phyloP scores from a whole-genome alignment of 2,329 filamentous ascomycete species.

The Juglanconis sp. region DNA sequence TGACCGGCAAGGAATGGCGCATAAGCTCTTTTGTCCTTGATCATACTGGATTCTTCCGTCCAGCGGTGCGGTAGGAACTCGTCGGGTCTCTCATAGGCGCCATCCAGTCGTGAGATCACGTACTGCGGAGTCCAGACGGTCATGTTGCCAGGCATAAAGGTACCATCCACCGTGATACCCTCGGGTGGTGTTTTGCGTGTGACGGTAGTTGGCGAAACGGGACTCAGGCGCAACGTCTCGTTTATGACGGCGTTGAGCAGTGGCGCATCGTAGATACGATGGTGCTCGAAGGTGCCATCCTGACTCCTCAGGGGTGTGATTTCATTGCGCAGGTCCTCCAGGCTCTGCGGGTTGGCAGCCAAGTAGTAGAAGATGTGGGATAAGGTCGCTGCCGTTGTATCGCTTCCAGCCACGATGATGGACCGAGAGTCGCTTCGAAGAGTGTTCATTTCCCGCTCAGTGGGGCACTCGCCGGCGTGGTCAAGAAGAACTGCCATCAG shows the following conservation, averaged over 20 bases:
- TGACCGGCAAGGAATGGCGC: too few relatives aligned
- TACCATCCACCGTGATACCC: too few relatives aligned
- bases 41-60: too few relatives aligned
- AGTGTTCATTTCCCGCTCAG: slow-evolving; percentile 6
- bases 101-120: not conserved
- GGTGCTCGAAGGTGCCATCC: not conserved
- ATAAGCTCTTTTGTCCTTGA: too few relatives aligned
- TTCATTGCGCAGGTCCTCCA: slow-evolving; percentile 7
- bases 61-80: not conserved
- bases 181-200: too few relatives aligned
- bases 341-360: too few relatives aligned
- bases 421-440: not conserved
- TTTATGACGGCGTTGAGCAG: slow-evolving; percentile 29
- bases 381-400: too few relatives aligned
- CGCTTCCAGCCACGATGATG: too few relatives aligned
- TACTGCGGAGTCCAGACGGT: not conserved
- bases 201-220: slow-evolving; percentile 12
- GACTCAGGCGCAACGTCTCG: slow-evolving; percentile 30
- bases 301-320: slow-evolving; percentile 3
- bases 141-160: slow-evolving; percentile 16
- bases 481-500: not conserved
- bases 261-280: not conserved
- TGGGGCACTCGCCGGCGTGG: slow-evolving; percentile 4
- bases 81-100: not conserved
- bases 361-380: too few relatives aligned